These are phyloP conservation scores for Vararia minispora DNA, from an alignment of 768 basidiomycete species.

Conservation along the genomic window DNA sequence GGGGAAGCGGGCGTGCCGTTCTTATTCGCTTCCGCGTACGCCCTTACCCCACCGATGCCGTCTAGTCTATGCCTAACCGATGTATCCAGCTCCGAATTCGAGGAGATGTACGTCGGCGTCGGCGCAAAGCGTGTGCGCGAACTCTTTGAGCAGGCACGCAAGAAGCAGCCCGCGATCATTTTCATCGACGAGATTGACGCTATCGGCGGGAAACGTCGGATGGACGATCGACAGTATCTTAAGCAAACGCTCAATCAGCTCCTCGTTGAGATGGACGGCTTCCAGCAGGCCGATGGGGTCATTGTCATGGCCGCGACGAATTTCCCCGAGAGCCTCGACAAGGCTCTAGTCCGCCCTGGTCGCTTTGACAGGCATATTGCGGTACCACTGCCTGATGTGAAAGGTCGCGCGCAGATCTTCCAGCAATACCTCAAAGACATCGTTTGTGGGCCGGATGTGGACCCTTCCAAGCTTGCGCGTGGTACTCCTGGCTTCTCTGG, in stretches of 20 bases:
- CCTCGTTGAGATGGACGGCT: conserved; percentile 95
- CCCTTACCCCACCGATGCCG: conserved; percentile 2
- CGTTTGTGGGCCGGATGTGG: conserved; percentile 57
- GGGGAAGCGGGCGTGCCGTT: conserved; percentile 98
- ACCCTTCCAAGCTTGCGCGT: conserved; percentile 80
- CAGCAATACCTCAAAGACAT: conserved; percentile 85
- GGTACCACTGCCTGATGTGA: conserved; percentile 90
- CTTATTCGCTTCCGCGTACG: conserved; percentile 87
- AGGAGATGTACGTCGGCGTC: conserved; percentile 96
- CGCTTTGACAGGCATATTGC: conserved; percentile 91
- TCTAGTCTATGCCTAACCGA: conserved; percentile 9
- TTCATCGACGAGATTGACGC: conserved; percentile 98
- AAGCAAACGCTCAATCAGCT: conserved; percentile 95
- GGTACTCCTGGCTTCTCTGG: conserved; percentile 96
- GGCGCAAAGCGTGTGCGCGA: conserved; percentile 94
- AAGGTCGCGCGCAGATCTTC: conserved; percentile 88
- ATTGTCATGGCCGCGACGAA: conserved; percentile 98
- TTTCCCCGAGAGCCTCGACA: conserved; percentile 89
- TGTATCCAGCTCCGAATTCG: conserved; percentile 62
- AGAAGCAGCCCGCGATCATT: conserved; percentile 93
- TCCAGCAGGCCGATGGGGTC: conserved; percentile 85
- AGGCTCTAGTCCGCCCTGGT: conserved; percentile 89
- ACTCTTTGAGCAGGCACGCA: conserved; percentile 86
- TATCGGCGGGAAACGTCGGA: conserved; percentile 81
- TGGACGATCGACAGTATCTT: conserved; percentile 79